phyloP scores from a whole-genome alignment of 2,329 filamentous ascomycete genomes.

The Sporothrix humicola region DNA sequence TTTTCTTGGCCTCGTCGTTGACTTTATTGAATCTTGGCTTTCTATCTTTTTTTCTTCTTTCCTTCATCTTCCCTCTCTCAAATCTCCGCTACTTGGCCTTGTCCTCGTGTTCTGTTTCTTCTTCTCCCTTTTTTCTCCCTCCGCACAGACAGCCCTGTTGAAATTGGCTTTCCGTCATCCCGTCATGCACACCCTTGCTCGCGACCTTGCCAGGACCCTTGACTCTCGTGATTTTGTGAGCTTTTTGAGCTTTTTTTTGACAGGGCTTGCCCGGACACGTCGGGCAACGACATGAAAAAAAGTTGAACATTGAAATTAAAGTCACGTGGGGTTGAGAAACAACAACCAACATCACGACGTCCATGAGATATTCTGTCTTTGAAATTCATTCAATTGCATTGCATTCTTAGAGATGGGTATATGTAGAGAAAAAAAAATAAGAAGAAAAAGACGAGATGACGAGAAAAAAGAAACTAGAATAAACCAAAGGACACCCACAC shows the following conservation, averaged over 20 bases:
- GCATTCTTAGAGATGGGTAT: neutral
- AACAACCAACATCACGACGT: neutral
- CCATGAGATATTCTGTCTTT: neutral
- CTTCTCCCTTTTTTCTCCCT: neutral
- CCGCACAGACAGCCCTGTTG: neutral
- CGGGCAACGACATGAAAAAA: constrained; percentile 3
- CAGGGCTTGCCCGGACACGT: constrained; percentile 11
- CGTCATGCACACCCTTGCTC: constrained; percentile 16
- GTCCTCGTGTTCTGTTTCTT: neutral
- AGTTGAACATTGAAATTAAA: neutral
- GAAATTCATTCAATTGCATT: neutral
- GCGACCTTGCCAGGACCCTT: neutral
- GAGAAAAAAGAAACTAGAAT: neutral
- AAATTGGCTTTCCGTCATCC: constrained; percentile 4
- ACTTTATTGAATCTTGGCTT: too few relatives aligned
- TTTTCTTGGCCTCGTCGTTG: too few relatives aligned
- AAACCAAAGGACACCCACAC: neutral
- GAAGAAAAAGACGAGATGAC: neutral
- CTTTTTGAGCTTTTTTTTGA: too few relatives aligned
- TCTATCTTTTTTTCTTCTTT: neutral
- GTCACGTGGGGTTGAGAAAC: neutral
- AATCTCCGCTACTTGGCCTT: neutral
- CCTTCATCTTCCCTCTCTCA: neutral
- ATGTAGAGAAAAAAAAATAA: neutral
- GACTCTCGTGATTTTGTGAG: too few relatives aligned